Base-by-base conservation (phyloP, 2,329 filamentous ascomycete species). In the Xylaria sp. region DNA sequence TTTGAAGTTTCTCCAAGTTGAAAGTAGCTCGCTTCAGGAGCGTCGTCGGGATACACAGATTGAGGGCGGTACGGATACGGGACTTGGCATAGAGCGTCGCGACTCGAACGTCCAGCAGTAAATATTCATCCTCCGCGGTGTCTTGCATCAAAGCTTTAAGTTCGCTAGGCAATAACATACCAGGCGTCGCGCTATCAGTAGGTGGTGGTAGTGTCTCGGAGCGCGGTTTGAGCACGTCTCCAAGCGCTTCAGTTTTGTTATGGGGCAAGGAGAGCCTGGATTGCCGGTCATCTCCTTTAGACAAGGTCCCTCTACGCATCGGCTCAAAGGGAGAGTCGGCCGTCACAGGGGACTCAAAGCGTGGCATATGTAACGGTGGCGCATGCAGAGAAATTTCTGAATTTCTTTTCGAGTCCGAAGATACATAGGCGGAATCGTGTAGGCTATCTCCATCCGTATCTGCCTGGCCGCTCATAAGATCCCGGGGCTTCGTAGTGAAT, bases 11-110 rank as follows among this genome's bases (percentile, higher is more conserved):
- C 71, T 94, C 87, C 13, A 97, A 88, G 74, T 95, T 95, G 81
- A 97, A 98, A 0, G 94, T 97, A 0, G 93, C 91, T 59, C 96
- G 87, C 81, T 98, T 98, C 20, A 99, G 82, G 15, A 99, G 83
- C 0, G 95, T 98, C 0, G 96, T 98, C 0, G 96, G 96, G 69
- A 98, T 97, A 78, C 96, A 98, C 5, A 99, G 84, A 78, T 97
- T 98, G 39, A 99, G 82, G 0, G 95, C 93, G n/a, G 91, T 91
- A 59, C 86, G 83, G 64, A 98, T 92, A 37, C 92, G 89, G 25
- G 92, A 90, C 55, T 88, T 86, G 0, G 90, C 87, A 77, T 92
- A 98, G 73, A 95, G 93, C 23, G 94, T 94, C 34, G 91, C 93
- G 0, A 97, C 94, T 48, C 96, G 89, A 25, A 98, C 87, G 78